These are phyloP conservation scores for Sicyos baderoa DNA, from an alignment of 306 rosid species.

Conservation along the genomic window DNA sequence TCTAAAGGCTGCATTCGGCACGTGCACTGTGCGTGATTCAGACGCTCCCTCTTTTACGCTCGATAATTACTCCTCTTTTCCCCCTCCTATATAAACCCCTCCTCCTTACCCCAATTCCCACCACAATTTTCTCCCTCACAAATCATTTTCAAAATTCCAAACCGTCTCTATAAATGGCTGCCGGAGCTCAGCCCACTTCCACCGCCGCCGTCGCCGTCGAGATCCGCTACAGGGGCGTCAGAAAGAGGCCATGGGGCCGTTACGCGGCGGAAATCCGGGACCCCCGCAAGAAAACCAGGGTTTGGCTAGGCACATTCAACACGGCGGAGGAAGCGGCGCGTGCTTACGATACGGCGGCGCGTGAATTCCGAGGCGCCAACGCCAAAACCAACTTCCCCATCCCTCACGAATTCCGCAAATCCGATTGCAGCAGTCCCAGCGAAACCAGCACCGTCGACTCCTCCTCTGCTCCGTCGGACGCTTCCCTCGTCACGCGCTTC, in stretches of 20 bases:
- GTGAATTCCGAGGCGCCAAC: constrained; percentile 61
- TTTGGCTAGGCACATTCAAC: constrained; percentile 82
- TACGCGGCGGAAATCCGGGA: constrained; percentile 96
- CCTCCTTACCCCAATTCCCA: neutral
- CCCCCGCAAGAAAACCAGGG: constrained; percentile 74
- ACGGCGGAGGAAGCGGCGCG: too few species aligned
- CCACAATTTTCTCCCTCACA: too few species aligned
- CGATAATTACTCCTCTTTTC: neutral
- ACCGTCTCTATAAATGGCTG: too few species aligned
- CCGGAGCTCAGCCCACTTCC: constrained; percentile 27
- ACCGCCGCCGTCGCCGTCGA: constrained; percentile 27
- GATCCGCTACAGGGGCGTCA: constrained; percentile 69
- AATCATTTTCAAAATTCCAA: too few species aligned
- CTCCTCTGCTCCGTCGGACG: constrained; percentile 31
- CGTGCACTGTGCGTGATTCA: constrained; percentile 24
- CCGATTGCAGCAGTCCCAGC: constrained; percentile 43
- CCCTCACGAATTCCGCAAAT: constrained; percentile 19
- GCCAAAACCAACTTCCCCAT: constrained; percentile 72
- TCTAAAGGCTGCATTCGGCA: constrained; percentile 20
- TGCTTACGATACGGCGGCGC: constrained; percentile 71
- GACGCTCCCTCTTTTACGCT: constrained; percentile 9
- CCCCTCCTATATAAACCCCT: constrained; percentile 2
- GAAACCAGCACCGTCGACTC: constrained; percentile 59
- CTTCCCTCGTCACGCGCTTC: constrained; percentile 27
- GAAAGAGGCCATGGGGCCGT: constrained; percentile 88